Evolutionary conservation across 768 basidiomycete genomes (phyloP), one percentile per base, ranked within the genome.

Genomic region (Termitomyces sp.): DNA sequence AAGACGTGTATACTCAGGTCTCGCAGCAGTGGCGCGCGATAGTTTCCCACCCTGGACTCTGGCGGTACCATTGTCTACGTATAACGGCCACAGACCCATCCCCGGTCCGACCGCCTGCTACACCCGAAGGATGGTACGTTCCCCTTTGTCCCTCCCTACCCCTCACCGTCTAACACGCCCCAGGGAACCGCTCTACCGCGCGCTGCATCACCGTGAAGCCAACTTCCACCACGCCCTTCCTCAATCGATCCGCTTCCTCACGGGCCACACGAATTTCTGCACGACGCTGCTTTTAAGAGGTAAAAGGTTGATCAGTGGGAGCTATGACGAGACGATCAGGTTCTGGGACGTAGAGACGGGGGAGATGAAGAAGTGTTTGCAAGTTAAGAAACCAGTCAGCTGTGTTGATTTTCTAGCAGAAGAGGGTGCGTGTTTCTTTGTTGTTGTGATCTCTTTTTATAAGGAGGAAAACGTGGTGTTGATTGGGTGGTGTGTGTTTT

Each of bases 281-380:
- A 96, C 94, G 1, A 91, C 90, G 0, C 76, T 96, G 9, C 77
- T 91, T 9, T 71, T 95, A 36, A 79, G 87, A 72, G 91, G 90
- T 17, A 89, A 93, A 67, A 79, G 89, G 9, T 77, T 96, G 46
- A 92, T 96, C 65, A 93, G 90, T 65, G 94, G 94, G 15, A 91
- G 89, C 32, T 94, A 95, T 68, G 94, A 96, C 59, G 94, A 94
- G 72, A 93, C 91, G 1, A 95, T 96, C 62, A 81, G 94, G 12
- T 92, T 96, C 73, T 96, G 94, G 94, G 91, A 95, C 70, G 81
- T 96, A 11, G 79, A 82, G 55, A 81, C 77, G 0, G 82, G 82
- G 14, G 80, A 80, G 68, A 77, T 79, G 74, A 87, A 88, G 74
- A 91, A 89, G 67, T 92, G 89, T 66, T 69, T 94, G 48, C 81